Percentiles rank a stretch among this genome's conserved stretches.
Evolutionary conservation across 805 yeast species (phyloP).

Genomic region (Vanderwaltozyma verrucispora): DNA sequence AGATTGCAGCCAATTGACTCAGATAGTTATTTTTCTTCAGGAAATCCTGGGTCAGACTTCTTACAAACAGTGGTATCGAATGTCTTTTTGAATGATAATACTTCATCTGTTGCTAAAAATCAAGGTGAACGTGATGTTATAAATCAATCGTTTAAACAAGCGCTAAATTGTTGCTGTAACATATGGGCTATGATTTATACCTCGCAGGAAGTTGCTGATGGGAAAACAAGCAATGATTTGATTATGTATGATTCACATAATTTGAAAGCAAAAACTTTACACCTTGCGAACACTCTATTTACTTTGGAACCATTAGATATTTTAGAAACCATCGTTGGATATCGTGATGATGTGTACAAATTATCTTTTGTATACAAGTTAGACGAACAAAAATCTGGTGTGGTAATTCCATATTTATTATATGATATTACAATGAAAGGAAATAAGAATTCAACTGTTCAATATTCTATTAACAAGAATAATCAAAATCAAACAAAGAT

Average conservation of each 20-base stretch:
- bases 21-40: slow-evolving; percentile 12
- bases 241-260: background rate
- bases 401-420: slow-evolving; percentile 59
- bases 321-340: slow-evolving; percentile 49
- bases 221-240: background rate
- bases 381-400: slow-evolving; percentile 72
- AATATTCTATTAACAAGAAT: slow-evolving; percentile 8
- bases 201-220: slow-evolving; percentile 4
- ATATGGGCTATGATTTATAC: slow-evolving; percentile 55
- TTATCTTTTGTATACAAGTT: slow-evolving; percentile 46
- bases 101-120: slow-evolving; percentile 34
- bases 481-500: slow-evolving; percentile 31
- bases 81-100: slow-evolving; percentile 22
- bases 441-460: slow-evolving; percentile 13
- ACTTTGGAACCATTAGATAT: slow-evolving; percentile 63
- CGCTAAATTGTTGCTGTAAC: slow-evolving; percentile 42
- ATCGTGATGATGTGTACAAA: slow-evolving; percentile 17
- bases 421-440: slow-evolving; percentile 26
- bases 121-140: slow-evolving; percentile 41
- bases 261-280: background rate
- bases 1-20: slow-evolving; percentile 33
- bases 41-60: slow-evolving; percentile 18
- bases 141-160: slow-evolving; percentile 50
- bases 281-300: slow-evolving; percentile 22
- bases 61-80: slow-evolving; percentile 27